Evolutionary conservation across 2,329 filamentous ascomycete species (phyloP).

Genomic region (Venturia effusa): DNA sequence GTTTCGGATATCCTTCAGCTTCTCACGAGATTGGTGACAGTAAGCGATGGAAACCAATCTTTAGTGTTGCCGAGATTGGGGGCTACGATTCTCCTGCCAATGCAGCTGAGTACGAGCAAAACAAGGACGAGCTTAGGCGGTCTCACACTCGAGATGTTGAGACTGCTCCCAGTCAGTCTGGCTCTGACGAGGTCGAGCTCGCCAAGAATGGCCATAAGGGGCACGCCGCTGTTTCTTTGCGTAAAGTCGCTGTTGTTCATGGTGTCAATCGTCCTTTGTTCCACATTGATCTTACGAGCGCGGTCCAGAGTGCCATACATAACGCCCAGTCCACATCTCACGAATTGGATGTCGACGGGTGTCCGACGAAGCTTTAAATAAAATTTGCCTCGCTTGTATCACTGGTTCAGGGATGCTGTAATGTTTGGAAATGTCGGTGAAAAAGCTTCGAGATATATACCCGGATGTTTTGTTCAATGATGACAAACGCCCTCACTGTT

Average conservation of each 20-base stretch:
- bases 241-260: constrained; percentile 56
- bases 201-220: constrained; percentile 15
- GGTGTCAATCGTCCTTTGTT: constrained; percentile 87
- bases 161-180: constrained; percentile 33
- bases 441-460: not conserved
- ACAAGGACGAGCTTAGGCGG: constrained; percentile 6
- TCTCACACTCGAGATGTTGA: not conserved
- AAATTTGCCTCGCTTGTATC: not conserved
- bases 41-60: constrained; percentile 85
- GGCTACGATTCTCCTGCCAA: constrained; percentile 59
- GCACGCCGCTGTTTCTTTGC: constrained; percentile 19
- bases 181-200: constrained; percentile 20
- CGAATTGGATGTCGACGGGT: not conserved
- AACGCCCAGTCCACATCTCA: constrained; percentile 44
- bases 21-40: constrained; percentile 40
- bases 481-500: not conserved
- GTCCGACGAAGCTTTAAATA: not conserved
- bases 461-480: not conserved
- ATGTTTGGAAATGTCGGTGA: not conserved
- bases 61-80: constrained; percentile 80
- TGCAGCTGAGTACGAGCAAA: constrained; percentile 42
- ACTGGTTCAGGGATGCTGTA: not conserved
- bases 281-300: constrained; percentile 84
- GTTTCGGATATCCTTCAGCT: constrained; percentile 71
- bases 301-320: constrained; percentile 74